Evolutionary conservation across 768 basidiomycete genomes (phyloP).

Genomic region (Pisolithus orientalis): DNA sequence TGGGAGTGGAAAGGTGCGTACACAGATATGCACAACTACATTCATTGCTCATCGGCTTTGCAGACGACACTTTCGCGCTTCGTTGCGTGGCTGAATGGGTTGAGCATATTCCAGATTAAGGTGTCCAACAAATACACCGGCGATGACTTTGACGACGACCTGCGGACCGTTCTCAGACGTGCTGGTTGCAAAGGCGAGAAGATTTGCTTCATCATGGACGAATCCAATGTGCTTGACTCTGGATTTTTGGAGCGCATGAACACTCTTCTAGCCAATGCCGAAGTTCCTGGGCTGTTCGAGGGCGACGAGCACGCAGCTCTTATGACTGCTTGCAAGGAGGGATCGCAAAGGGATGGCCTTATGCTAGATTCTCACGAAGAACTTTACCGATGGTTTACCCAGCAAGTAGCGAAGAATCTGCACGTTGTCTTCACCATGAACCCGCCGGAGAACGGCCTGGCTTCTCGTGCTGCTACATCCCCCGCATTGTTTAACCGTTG

Average conservation of each 20-base stretch:
- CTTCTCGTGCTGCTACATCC: conserved; percentile 93
- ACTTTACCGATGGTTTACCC: conserved; percentile 97
- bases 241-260: conserved; percentile 99
- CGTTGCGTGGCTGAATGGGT: conserved; percentile 99
- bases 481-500: conserved; percentile 99
- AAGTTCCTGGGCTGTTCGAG: conserved; percentile 99
- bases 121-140: conserved; percentile 99
- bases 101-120: conserved; percentile 99
- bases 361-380: conserved; percentile 99
- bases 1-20: conserved; percentile 89
- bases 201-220: conserved; percentile 99
- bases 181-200: conserved; percentile 98
- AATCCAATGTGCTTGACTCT: conserved; percentile 97
- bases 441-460: conserved; percentile 92
- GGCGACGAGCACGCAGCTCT: conserved; percentile 98
- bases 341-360: conserved; percentile 95
- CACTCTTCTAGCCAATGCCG: conserved; percentile 97
- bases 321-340: conserved; percentile 99
- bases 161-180: conserved; percentile 90
- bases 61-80: conserved; percentile 97
- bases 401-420: conserved; percentile 95
- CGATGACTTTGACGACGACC: conserved; percentile 97
- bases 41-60: conserved; percentile 9
- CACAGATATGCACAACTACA: neutral
- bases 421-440: conserved; percentile 99